Base-by-base conservation (phyloP, 108 stramenopile genomes). In the Nitzschia sp. region DNA sequence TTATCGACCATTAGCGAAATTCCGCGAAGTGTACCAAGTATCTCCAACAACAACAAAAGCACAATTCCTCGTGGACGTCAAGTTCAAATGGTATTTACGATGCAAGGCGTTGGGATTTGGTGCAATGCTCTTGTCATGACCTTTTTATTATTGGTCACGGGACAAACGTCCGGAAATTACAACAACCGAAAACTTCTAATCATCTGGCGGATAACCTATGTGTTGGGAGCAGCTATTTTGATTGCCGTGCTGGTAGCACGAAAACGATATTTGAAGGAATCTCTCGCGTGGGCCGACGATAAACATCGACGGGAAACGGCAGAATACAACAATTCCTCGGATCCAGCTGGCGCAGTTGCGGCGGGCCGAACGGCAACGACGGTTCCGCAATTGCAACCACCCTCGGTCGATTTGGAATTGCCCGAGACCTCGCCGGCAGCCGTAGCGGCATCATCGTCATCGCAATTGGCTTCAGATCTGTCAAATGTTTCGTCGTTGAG, bases 71-170 rank as follows among this genome's bases (percentile, higher is more conserved):
- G 82, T 27, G 90, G 90, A 47, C 74, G 75, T 34, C 75, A 77
- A 24, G 83, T 89, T 9, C 82, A 85, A 27, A 51, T 87, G 19
- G 86, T 89, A 1, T 92, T 92, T 65, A 60, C 77, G 28, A 89
- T 85, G 84, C 91, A 92, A 69, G 91, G 91, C 2, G 24, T 87
- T 53, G 91, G 91, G 1, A 88, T 92, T 17, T 85, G 86, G 59
- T 78, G 61, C 46, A 85, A 92, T 36, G 72, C 82, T 1, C 18
- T 87, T n/a, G 62, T 67, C 8, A 58, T 88, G 33, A 60, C 78
- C 65, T 64, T 92, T 23, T 75, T 64, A 31, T 80, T 46, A 72
- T 57, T 45, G 53, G 36, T 46, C 31, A 45, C 34, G 69, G 21
- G 38, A 32, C 1, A 28, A 23, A 51, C 26, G 0, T 27, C 69